Percentiles rank a stretch among this genome's conserved stretches.
phyloP scores from a whole-genome alignment of 441 rosid species.

The Erodium texanum region DNA sequence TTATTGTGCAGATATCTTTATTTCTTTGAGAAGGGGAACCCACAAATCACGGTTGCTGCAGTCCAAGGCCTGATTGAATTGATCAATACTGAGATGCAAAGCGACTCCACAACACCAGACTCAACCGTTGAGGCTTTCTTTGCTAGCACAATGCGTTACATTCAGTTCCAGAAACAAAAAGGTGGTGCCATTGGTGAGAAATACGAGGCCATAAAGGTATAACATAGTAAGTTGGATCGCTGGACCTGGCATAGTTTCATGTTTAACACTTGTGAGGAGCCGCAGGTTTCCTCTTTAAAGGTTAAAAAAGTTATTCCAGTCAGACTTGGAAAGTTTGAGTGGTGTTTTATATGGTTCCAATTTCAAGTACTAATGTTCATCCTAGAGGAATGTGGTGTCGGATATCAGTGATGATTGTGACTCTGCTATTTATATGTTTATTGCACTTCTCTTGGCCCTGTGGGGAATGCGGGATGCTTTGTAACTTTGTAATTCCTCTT shows the following conservation, averaged over 20 bases:
- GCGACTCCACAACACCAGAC: constrained; percentile 48
- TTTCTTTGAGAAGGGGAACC: constrained; percentile 84
- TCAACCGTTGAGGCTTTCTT: constrained; percentile 72
- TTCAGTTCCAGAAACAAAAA: constrained; percentile 92
- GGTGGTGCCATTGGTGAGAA: constrained; percentile 80
- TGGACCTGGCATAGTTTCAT: too few relatives aligned
- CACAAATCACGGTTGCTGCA: constrained; percentile 58
- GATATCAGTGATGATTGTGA: too few relatives aligned
- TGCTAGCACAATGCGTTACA: constrained; percentile 65
- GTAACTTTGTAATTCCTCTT: too few relatives aligned
- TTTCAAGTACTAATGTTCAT: too few relatives aligned
- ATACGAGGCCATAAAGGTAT: constrained; percentile 59
- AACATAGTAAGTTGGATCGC: too few relatives aligned
- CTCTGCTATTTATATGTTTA: too few relatives aligned
- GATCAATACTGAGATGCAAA: constrained; percentile 70
- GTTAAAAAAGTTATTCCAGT: neutral
- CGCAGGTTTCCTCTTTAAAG: neutral
- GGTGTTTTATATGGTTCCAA: neutral
- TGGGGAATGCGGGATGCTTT: too few relatives aligned
- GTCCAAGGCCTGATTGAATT: constrained; percentile 73
- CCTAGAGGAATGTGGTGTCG: too few relatives aligned
- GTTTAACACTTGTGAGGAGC: neutral
- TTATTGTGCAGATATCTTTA: constrained; percentile 61
- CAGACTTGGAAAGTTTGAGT: neutral
- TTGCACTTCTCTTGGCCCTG: too few relatives aligned